phyloP scores from a whole-genome alignment of 306 rosid genomes.

The Trifolium subterraneum region DNA sequence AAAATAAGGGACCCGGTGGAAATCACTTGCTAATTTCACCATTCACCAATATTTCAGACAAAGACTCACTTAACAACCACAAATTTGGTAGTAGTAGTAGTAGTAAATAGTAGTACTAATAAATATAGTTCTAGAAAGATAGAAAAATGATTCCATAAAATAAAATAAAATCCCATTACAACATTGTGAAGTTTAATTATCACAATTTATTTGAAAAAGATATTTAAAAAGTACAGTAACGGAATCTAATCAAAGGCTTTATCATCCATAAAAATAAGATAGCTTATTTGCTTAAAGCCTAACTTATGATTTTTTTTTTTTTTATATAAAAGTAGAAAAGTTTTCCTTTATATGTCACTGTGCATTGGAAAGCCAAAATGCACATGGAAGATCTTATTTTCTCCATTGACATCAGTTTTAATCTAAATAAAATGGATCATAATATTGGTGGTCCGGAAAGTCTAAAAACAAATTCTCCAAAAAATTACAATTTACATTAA shows the following conservation, averaged over 20 bases:
- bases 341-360: constrained; percentile 24
- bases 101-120: not conserved
- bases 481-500: not conserved
- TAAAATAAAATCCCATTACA: not conserved
- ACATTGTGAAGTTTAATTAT: not conserved
- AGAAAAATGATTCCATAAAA: not conserved
- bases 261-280: not conserved
- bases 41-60: constrained; percentile 27
- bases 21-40: constrained; percentile 21
- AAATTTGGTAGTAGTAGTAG: constrained; percentile 2
- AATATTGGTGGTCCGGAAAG: not conserved
- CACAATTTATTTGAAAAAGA: no score
- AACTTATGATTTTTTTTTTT: not conserved
- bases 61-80: constrained; percentile 37
- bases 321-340: not conserved
- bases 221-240: not conserved
- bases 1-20: constrained; percentile 53
- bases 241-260: constrained; percentile 3
- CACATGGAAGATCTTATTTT: constrained; percentile 21
- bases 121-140: not conserved
- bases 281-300: not conserved
- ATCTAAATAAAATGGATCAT: not conserved
- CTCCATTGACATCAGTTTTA: not conserved
- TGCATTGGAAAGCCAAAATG: constrained; percentile 26
- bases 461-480: not conserved